Conservation (phyloP, 345 rosid genomes). For the Conringia planisiliqua region DNA sequence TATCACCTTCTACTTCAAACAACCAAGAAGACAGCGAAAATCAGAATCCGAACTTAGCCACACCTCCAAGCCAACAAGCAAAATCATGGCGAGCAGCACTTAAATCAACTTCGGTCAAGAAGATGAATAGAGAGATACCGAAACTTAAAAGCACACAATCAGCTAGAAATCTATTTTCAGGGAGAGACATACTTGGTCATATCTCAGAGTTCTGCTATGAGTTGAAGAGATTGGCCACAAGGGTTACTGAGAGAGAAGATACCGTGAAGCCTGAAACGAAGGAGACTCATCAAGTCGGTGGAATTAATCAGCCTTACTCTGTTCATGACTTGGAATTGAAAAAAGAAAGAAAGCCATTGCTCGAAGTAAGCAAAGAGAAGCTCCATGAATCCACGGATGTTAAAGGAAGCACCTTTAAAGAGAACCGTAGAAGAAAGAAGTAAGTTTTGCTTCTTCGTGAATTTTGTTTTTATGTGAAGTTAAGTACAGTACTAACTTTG, state of each 20-base stretch:
- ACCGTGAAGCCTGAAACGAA: slow-evolving; percentile 32
- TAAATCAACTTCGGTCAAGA: slow-evolving; percentile 62
- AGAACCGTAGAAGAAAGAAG: slow-evolving; percentile 54
- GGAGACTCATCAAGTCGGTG: slow-evolving; percentile 34
- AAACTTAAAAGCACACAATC: slow-evolving; percentile 68
- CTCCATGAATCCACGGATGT: slow-evolving; percentile 24
- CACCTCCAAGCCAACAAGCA: slow-evolving; percentile 41
- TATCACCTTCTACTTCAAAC: slow-evolving; percentile 35
- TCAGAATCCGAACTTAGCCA: slow-evolving; percentile 57
- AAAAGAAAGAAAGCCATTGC: slow-evolving; percentile 62
- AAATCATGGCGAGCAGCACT: slow-evolving; percentile 47
- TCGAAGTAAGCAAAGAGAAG: slow-evolving; percentile 42
- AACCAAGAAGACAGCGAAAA: slow-evolving; percentile 63
- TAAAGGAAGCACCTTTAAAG: slow-evolving; percentile 45
- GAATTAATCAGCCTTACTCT: slow-evolving; percentile 33
- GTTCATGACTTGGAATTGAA: slow-evolving; percentile 34
- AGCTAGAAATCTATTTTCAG: slow-evolving; percentile 73
- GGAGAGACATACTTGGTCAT: slow-evolving; percentile 71
- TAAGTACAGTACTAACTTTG: not conserved
- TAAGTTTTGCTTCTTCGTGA: slow-evolving; percentile 25
- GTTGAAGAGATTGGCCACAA: slow-evolving; percentile 70
- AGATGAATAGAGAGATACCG: slow-evolving; percentile 43
- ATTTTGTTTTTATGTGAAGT: not conserved
- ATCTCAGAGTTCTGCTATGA: slow-evolving; percentile 81
- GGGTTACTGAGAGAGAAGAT: slow-evolving; percentile 62